Percentiles rank a stretch among this genome's conserved stretches.
phyloP scores from a whole-genome alignment of 306 rosid species.

The Prosopis cineraria region DNA sequence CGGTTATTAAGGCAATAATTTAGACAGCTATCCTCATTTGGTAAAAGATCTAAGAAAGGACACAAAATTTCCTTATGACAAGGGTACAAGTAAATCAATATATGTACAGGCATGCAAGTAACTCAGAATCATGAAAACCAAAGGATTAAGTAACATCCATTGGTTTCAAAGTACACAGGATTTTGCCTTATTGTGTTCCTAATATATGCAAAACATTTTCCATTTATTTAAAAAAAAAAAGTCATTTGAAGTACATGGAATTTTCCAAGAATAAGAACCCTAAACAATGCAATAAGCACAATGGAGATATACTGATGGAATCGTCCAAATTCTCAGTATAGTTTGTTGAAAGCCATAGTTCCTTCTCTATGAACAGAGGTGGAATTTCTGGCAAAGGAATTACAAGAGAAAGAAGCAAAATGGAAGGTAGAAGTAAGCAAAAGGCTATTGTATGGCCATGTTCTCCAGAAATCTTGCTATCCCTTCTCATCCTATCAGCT shows the following conservation, averaged over 20 bases:
- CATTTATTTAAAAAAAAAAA: neutral
- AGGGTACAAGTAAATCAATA: neutral
- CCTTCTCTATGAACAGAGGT: too few species aligned
- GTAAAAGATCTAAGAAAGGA: neutral
- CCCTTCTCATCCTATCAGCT: too few species aligned
- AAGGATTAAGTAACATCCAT: neutral
- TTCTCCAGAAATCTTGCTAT: too few species aligned
- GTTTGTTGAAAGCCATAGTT: too few species aligned
- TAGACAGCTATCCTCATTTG: constrained; percentile 6
- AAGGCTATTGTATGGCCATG: too few species aligned
- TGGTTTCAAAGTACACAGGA: neutral
- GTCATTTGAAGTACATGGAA: neutral
- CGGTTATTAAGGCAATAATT: constrained; percentile 25
- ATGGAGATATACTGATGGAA: neutral
- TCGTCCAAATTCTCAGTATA: too few species aligned
- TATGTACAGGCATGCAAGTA: neutral
- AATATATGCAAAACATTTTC: neutral
- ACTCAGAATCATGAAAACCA: neutral
- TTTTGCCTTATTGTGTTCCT: neutral
- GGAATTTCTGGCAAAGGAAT: too few species aligned
- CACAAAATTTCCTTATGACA: neutral
- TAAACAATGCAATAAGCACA: neutral
- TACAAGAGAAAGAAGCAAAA: too few species aligned
- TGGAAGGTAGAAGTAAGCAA: too few species aligned
- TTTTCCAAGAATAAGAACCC: neutral